Evolutionary conservation across 2,329 filamentous ascomycete genomes (phyloP).

Genomic region (Trichoderma sp.): DNA sequence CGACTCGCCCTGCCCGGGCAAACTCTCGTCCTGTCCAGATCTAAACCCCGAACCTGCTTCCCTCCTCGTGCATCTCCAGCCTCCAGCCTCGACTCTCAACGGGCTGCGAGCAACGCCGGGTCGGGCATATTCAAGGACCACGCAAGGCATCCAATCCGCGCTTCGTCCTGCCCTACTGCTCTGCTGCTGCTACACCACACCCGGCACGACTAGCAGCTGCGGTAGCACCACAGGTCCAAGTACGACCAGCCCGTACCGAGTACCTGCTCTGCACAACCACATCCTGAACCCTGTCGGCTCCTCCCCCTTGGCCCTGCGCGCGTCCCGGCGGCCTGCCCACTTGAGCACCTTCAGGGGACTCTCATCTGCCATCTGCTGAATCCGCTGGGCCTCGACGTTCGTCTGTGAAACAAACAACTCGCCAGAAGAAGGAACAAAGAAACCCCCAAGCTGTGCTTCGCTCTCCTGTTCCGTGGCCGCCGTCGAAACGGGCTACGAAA

Average conservation of each 20-base stretch:
- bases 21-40: background rate
- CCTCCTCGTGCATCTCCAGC: conserved; percentile 30
- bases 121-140: conserved; percentile 12
- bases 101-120: conserved; percentile 19
- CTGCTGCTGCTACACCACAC: background rate
- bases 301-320: conserved; percentile 27
- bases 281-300: conserved; percentile 17
- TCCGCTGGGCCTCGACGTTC: conserved; percentile 33
- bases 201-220: too few species aligned
- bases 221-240: too few species aligned
- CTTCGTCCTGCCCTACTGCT: conserved; percentile 24
- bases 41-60: conserved; percentile 21
- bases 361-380: conserved; percentile 32
- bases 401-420: conserved; percentile 40
- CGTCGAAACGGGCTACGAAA: conserved; percentile 47
- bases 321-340: conserved; percentile 27
- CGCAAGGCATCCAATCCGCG: conserved; percentile 28
- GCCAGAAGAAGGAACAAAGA: conserved; percentile 33
- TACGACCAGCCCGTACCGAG: too few species aligned
- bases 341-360: conserved; percentile 19
- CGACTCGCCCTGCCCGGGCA: background rate
- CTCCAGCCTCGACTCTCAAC: conserved; percentile 30
- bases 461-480: background rate
- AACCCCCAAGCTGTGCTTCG: conserved; percentile 31
- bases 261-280: background rate